Percentiles rank a stretch among this genome's conserved stretches.
These are phyloP conservation scores for Aspergillus campestris DNA, from an alignment of 495 filamentous ascomycete species.

Conservation along the genomic window DNA sequence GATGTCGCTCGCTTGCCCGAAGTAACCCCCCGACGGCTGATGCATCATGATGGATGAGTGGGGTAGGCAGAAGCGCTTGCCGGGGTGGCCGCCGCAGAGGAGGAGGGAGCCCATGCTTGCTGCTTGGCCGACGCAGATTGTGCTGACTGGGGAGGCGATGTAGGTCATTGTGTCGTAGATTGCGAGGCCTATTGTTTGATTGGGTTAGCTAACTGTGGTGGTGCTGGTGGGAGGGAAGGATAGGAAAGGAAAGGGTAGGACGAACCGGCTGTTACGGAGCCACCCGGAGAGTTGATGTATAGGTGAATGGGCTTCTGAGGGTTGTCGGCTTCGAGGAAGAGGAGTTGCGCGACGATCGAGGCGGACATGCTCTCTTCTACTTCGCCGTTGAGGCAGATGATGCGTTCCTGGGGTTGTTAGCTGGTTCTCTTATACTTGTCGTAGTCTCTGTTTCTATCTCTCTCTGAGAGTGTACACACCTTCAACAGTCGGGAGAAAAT, in stretches of 20 bases:
- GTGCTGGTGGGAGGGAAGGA: not conserved
- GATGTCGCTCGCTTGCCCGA: slow-evolving; percentile 85
- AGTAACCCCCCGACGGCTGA: slow-evolving; percentile 86
- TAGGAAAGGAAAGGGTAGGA: not conserved
- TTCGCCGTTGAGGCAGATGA: slow-evolving; percentile 86
- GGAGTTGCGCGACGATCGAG: slow-evolving; percentile 86
- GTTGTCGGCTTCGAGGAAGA: slow-evolving; percentile 96
- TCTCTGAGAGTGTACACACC: slow-evolving; percentile 28
- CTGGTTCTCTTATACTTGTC: no score
- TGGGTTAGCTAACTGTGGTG: slow-evolving; percentile 1
- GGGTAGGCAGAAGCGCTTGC: slow-evolving; percentile 79
- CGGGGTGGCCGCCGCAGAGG: slow-evolving; percentile 75
- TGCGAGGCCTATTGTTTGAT: slow-evolving; percentile 53
- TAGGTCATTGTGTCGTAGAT: slow-evolving; percentile 99
- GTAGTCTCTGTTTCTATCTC: not conserved
- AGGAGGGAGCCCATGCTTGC: slow-evolving; percentile 91
- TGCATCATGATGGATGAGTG: slow-evolving; percentile 95
- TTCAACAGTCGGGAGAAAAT: slow-evolving; percentile 77
- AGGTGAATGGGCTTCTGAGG: slow-evolving; percentile 90
- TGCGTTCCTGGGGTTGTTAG: slow-evolving; percentile 59
- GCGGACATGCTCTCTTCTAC: slow-evolving; percentile 86
- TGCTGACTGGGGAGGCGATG: slow-evolving; percentile 83
- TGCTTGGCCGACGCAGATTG: slow-evolving; percentile 91
- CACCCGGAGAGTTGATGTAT: slow-evolving; percentile 96
- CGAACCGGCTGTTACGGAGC: slow-evolving; percentile 77